Evolutionary conservation across 2,329 filamentous ascomycete species (phyloP).

Genomic region (Aspergillus tamarii): DNA sequence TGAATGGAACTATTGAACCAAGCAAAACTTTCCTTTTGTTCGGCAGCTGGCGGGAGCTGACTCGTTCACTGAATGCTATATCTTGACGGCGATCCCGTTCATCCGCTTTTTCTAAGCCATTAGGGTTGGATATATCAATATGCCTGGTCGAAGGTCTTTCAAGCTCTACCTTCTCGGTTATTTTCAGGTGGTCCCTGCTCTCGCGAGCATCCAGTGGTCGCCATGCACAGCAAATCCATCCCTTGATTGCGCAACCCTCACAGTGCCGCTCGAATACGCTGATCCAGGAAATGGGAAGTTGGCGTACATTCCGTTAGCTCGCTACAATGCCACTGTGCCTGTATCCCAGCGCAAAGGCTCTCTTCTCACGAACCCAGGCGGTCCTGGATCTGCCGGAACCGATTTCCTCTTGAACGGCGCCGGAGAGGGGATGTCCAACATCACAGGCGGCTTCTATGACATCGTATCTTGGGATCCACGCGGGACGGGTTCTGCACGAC

Average conservation of each 20-base stretch:
- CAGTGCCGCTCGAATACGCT: constrained; percentile 12
- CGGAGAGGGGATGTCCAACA: background rate
- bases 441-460: constrained; percentile 8
- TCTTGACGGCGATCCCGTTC: background rate
- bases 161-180: background rate
- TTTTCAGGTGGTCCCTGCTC: background rate
- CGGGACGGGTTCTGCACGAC: constrained; percentile 3
- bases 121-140: background rate
- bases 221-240: constrained; percentile 4
- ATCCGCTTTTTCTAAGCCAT: background rate
- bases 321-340: background rate
- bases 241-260: constrained; percentile 11
- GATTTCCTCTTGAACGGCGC: background rate
- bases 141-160: background rate
- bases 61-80: background rate
- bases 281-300: background rate
- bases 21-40: no score
- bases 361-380: background rate
- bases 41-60: background rate
- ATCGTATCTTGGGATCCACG: constrained; percentile 13
- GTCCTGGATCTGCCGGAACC: background rate
- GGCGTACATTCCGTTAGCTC: background rate
- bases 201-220: constrained; percentile 8
- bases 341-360: background rate
- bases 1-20: no score